Conservation (phyloP, 2,329 filamentous ascomycete genomes). For the Neonectria neomacrospora region DNA sequence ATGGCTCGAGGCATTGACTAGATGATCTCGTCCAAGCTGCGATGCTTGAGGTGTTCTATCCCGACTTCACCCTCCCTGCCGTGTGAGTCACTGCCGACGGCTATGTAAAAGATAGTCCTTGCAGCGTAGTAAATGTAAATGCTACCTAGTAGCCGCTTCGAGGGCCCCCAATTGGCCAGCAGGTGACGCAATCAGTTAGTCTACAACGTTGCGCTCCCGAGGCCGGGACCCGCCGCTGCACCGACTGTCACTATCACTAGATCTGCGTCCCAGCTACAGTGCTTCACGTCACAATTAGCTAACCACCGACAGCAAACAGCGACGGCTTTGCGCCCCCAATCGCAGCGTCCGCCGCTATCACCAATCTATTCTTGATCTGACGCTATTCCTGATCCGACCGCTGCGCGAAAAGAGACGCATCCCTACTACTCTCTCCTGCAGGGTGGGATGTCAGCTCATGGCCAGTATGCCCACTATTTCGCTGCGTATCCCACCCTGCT, state of each 20-base stretch:
- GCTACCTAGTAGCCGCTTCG: too few species aligned
- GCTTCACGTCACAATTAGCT: not conserved
- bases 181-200: too few species aligned
- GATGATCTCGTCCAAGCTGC: constrained; percentile 52
- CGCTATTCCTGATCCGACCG: too few species aligned
- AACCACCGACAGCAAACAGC: not conserved
- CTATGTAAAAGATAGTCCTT: too few species aligned
- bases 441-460: not conserved
- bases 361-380: not conserved
- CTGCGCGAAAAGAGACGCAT: not conserved
- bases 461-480: too few species aligned
- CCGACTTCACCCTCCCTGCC: constrained; percentile 60
- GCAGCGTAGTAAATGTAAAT: too few species aligned
- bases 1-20: constrained; percentile 35
- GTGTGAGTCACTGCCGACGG: constrained; percentile 60
- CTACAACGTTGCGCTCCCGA: too few species aligned
- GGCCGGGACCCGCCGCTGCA: too few species aligned
- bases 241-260: too few species aligned
- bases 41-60: constrained; percentile 49
- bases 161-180: too few species aligned
- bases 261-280: not conserved
- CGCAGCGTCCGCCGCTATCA: not conserved
- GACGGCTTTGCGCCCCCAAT: not conserved
- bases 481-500: too few species aligned
- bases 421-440: too few species aligned